Evolutionary conservation across 768 basidiomycete genomes (phyloP), one percentile per base, ranked within the genome.

Genomic region (Termitomyces sp.): DNA sequence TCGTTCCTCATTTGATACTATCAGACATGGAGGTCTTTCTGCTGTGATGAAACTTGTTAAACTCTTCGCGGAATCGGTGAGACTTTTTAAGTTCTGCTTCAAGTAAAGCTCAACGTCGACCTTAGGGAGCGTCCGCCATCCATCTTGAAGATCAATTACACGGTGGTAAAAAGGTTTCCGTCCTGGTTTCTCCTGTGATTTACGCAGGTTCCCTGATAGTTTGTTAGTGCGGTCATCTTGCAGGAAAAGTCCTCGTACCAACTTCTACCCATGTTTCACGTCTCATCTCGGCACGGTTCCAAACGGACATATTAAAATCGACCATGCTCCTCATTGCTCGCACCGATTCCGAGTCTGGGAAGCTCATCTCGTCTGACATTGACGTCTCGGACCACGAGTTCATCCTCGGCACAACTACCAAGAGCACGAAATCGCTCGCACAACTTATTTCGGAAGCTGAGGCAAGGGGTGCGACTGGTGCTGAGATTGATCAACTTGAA

Each of bases 131-230:
- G 14, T 84, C 95, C 9, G 96, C 83, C 15, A 90, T 98, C 53
- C 96, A 98, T 73, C 73, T 97, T 25, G 96, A 98, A 71, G 96
- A 98, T 74, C 94, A 96, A 71, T 80, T 96, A 7, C 92, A 96
- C 64, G 96, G 96, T 36, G 92, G 92, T 32, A 97, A 97, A 78
- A 96, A 97, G 77, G 87, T 85, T 56, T 38, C 72, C 34, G 14
- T 5, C 29, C 25, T 25, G 25, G 14, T 46, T 29, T 45, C 40
- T 58, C 50, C 5, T 25, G 31, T 15, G 11, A 7, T 45, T 45
- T 7, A 17, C 29, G 38, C 37, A 37, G 45, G 9, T 32, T n/a
- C 42, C 20, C 45, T 50, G 34, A 61, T 58, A 61, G 62, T 20
- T 20, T 47, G 25, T 42, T 43, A 86, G 84, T 94, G 93, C 71